phyloP scores from a whole-genome alignment of 2,329 filamentous ascomycete species.

The Tolypocladium paradoxum region DNA sequence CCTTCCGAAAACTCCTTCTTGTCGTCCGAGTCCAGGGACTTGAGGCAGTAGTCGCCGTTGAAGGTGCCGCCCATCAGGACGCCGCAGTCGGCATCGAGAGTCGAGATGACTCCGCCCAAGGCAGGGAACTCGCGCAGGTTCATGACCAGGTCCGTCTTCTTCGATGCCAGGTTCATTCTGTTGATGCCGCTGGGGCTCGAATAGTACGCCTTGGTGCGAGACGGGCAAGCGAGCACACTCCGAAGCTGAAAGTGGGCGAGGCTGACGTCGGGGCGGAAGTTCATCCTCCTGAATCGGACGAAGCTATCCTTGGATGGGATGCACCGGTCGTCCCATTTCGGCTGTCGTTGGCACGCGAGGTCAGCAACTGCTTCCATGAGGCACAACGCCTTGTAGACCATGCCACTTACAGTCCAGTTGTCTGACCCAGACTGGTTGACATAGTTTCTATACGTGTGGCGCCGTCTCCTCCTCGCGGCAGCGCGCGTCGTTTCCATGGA shows the following conservation, averaged over 20 bases:
- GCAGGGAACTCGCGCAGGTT: conserved; percentile 26
- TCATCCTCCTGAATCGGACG: conserved; percentile 48
- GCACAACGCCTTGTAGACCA: background rate
- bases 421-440: conserved; percentile 40
- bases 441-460: conserved; percentile 45
- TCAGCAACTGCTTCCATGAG: background rate
- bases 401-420: conserved; percentile 32
- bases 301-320: conserved; percentile 35
- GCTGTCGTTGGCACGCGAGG: background rate
- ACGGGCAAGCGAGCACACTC: conserved; percentile 48
- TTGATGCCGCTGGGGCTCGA: conserved; percentile 38
- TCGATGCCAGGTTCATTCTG: conserved; percentile 40
- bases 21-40: conserved; percentile 31
- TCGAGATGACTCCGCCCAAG: conserved; percentile 33
- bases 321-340: conserved; percentile 6
- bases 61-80: conserved; percentile 51
- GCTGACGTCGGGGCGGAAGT: conserved; percentile 40
- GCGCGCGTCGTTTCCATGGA: conserved; percentile 38
- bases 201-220: conserved; percentile 46
- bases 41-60: conserved; percentile 42
- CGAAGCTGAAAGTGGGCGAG: conserved; percentile 58
- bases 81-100: conserved; percentile 39
- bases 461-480: conserved; percentile 36
- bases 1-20: conserved; percentile 27
- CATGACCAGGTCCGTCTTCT: conserved; percentile 32